Evolutionary conservation across 169 alveolate genomes (phyloP), one percentile per base, ranked within the genome.

Genomic region (Eimeria zaria): DNA sequence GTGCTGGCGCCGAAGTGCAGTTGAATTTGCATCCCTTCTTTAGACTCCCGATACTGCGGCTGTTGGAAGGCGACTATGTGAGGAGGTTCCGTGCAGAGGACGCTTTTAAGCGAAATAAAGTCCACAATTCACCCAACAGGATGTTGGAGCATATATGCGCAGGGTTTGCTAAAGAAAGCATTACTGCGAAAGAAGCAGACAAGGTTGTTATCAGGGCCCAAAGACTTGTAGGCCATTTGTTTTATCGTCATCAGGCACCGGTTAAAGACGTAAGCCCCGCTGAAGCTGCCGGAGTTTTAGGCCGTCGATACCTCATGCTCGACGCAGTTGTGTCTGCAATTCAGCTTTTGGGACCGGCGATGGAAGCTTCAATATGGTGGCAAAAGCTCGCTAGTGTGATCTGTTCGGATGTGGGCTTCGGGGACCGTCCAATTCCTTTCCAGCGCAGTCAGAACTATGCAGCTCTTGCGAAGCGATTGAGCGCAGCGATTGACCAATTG

Each of bases 271-370:
- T 1, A 27, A 5, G 33, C n/a, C 41, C 39, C 36, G n/a, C 76
- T 64, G 36, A 30, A 20, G 76, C 76, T 64, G 76, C 22, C 36
- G n/a, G 9, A 14, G 76, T 64, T 64, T 64, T 64, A 30, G 76
- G 76, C 12, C 76, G 36, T 1, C 76, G 76, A 14, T 64, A 64
- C 76, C 76, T 64, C n/a, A 64, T 64, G 76, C 76, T 64, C 14
- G 76, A 64, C 22, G 24, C 76, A 30, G 33, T 64, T 30, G 76
- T 64, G 36, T 27, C 33, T 30, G 36, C 76, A 64, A 64, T 64
- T 64, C 76, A 64, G 22, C 33, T 64, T 64, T 64, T 64, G 76
- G 76, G 76, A 9, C 76, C 76, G 76, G 39, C 76, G 76, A 64
- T 64, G 76, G 14, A 24, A 27, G 76, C 76, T 18, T 14, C 76